These are phyloP conservation scores for Coemansia sp. DNA, from an alignment of 192 early-diverging fungal genomes.

Conservation along the genomic window DNA sequence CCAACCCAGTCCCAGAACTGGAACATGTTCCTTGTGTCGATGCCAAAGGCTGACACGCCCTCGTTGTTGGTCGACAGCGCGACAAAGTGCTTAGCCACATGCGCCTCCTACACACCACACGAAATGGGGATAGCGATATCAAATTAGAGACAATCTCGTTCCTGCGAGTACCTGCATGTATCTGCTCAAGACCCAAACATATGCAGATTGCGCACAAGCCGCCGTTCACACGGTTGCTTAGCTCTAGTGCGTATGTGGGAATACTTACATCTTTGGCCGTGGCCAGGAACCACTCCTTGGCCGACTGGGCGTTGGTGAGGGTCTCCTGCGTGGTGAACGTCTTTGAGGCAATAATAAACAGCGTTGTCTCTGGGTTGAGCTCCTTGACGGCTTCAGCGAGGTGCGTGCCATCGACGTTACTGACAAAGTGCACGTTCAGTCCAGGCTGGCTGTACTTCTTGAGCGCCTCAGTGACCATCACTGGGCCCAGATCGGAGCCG, in stretches of 20 bases:
- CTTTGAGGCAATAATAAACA: conserved; percentile 97
- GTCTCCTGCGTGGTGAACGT: conserved; percentile 99
- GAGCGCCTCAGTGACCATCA: conserved; percentile 99
- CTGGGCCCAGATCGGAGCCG: conserved; percentile 95
- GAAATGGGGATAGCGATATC: not conserved
- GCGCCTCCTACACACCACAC: conserved; percentile 49
- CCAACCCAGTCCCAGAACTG: conserved; percentile 99
- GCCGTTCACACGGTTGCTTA: not conserved
- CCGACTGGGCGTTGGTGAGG: conserved; percentile 93
- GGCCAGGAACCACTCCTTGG: conserved; percentile 90
- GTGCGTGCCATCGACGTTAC: conserved; percentile 98
- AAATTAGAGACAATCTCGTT: not conserved
- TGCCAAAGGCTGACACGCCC: conserved; percentile 89
- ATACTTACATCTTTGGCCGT: conserved; percentile 70
- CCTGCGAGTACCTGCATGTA: conserved; percentile 5
- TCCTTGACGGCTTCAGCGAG: conserved; percentile 89
- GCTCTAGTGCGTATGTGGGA: not conserved
- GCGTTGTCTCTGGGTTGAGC: conserved; percentile 79
- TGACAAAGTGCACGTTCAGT: conserved; percentile 91
- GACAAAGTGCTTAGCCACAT: conserved; percentile 99
- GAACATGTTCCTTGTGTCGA: conserved; percentile 97
- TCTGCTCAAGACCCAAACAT: conserved; percentile 3
- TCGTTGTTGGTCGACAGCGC: conserved; percentile 94
- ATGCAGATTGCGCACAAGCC: not conserved
- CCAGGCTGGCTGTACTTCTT: conserved; percentile 84